Conservation (phyloP, 768 basidiomycete genomes). For the Polyporus arcularius region DNA sequence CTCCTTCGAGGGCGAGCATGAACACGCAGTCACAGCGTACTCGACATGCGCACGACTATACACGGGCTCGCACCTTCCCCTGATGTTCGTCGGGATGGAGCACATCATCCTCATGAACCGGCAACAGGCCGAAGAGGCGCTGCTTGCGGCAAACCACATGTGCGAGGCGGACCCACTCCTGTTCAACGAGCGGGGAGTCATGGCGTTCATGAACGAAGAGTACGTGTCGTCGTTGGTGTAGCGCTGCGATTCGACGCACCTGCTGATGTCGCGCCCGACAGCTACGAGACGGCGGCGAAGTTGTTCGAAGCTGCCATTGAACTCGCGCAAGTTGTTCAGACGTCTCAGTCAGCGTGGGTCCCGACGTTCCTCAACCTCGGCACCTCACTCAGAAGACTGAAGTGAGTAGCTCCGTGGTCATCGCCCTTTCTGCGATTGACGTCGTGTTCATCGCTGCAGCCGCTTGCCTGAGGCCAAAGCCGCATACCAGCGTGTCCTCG, state of each 20-base stretch:
- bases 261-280: slow-evolving; percentile 31
- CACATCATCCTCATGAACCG: slow-evolving; percentile 88
- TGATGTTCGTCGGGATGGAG: slow-evolving; percentile 98
- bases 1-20: slow-evolving; percentile 96
- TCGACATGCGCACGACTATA: slow-evolving; percentile 96
- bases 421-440: not conserved
- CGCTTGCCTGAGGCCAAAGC: slow-evolving; percentile 61
- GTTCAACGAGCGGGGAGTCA: slow-evolving; percentile 90
- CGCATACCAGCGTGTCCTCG: slow-evolving; percentile 78
- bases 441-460: slow-evolving; percentile 25
- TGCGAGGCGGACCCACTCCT: slow-evolving; percentile 89
- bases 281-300: slow-evolving; percentile 69
- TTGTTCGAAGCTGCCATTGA: slow-evolving; percentile 77
- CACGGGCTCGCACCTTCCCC: slow-evolving; percentile 92
- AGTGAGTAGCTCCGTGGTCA: slow-evolving; percentile 39
- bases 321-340: slow-evolving; percentile 84
- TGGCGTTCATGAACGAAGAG: slow-evolving; percentile 87
- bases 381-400: slow-evolving; percentile 80
- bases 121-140: slow-evolving; percentile 81
- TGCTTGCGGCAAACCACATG: slow-evolving; percentile 77
- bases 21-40: slow-evolving; percentile 97
- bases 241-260: not conserved
- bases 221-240: slow-evolving; percentile 37
- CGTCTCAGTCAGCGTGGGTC: slow-evolving; percentile 82
- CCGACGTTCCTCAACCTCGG: slow-evolving; percentile 92